Evolutionary conservation across 225 moss, liverwort and hornwort genomes (phyloP), one percentile per base, ranked within the genome.

Genomic region (Asterella californica): DNA sequence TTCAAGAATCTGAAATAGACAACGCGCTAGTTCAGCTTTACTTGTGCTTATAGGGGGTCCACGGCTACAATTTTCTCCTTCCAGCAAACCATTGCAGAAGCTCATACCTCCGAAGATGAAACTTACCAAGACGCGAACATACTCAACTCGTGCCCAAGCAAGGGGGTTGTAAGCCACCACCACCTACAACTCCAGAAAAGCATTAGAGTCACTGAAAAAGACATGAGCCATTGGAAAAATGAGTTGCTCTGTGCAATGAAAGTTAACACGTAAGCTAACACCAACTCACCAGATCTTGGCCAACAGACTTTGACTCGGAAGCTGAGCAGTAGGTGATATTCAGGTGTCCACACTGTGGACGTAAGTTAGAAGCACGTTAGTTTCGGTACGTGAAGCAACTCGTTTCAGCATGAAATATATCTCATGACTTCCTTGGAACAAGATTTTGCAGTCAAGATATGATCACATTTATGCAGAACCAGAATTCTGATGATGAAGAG

Each of bases 321-420:
- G 71, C 75, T 5, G 85, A 78, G 77, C 88, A 88, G 70, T 78
- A 88, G 22, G 82, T 75, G 66, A 88, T 77, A 38, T 88, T 88
- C 69, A 88, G 76, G 10, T 61, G 45, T 42, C 63, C 70, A 67
- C 88, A 88, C 60, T 88, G 83, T 21, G 25, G 15, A 49, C 19
- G 46, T 21, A 15, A 59, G 22, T 55, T 0, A 57, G 0, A 54
- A 19, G 52, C 25, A 37, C 5, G 45, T 42, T 6, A 42, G 22
- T 61, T 10, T 76, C 52, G 3, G 76, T 21, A 65, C 33, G 33
- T 65, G 32, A 17, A 65, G 30, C 65, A 33, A 30, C 30, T 65
- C 12, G 22, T 15, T 65, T 33, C 32, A 65, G 15, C 21, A 24
- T 65, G 65, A 33, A 32, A 10, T 32, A 22, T 33, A 12, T 65